Conservation (phyloP, 2,329 filamentous ascomycete species). For the Colletotrichum magnum region DNA sequence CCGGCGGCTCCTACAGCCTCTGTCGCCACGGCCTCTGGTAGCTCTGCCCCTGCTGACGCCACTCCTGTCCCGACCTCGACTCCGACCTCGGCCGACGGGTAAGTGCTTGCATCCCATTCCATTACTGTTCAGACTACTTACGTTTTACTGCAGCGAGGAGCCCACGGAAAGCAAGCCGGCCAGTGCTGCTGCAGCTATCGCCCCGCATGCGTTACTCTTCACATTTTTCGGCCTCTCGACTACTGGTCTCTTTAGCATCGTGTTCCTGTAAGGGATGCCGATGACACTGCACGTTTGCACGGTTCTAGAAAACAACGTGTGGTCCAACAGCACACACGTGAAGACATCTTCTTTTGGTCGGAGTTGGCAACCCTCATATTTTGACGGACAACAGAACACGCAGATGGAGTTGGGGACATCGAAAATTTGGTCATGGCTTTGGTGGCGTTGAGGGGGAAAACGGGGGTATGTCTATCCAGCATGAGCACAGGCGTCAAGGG, state of each 20-base stretch:
- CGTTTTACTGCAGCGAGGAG: background rate
- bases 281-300: background rate
- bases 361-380: no score
- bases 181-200: slow-evolving; percentile 35
- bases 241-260: slow-evolving; percentile 25
- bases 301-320: background rate
- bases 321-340: background rate
- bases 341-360: background rate
- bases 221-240: slow-evolving; percentile 25
- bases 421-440: background rate
- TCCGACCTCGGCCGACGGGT: slow-evolving; percentile 7
- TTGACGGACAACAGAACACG: slow-evolving; percentile 9
- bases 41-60: background rate
- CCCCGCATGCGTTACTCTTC: slow-evolving; percentile 33
- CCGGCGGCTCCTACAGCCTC: background rate
- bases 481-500: slow-evolving; percentile 7
- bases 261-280: slow-evolving; percentile 22
- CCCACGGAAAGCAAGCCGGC: slow-evolving; percentile 28
- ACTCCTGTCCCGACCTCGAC: slow-evolving; percentile 17
- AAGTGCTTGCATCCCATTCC: background rate
- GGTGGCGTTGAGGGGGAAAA: background rate
- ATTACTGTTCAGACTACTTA: background rate
- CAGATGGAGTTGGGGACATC: background rate
- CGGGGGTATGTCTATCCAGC: background rate
- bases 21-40: background rate